Percentiles rank a stretch among this genome's conserved stretches.
phyloP scores from a whole-genome alignment of 768 basidiomycete genomes.

The Termitomyces titanicus region DNA sequence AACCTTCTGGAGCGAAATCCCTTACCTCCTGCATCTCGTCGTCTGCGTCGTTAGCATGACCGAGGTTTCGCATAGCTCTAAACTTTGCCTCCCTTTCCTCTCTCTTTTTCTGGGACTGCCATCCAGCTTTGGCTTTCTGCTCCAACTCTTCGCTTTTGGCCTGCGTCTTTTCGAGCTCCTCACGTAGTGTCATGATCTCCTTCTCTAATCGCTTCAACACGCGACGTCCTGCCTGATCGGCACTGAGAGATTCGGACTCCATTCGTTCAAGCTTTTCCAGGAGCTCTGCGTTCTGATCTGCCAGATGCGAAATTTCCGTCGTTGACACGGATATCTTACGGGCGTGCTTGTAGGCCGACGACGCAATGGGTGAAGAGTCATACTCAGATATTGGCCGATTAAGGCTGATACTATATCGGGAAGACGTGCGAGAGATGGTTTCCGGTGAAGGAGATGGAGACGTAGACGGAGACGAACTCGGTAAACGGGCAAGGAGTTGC shows the following conservation, averaged over 20 bases:
- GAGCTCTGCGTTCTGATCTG: constrained; percentile 84
- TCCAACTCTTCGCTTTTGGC: constrained; percentile 69
- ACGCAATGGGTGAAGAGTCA: constrained; percentile 13
- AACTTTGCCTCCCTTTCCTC: constrained; percentile 52
- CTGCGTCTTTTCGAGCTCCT: constrained; percentile 76
- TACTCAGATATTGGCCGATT: constrained; percentile 18
- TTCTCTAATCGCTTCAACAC: constrained; percentile 72
- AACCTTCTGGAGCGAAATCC: constrained; percentile 63
- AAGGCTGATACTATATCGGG: constrained; percentile 25
- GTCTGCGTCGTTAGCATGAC: constrained; percentile 25
- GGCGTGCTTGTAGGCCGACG: constrained; percentile 25
- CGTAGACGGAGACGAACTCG: constrained; percentile 41
- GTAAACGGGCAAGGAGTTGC: constrained; percentile 63
- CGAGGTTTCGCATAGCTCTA: constrained; percentile 44
- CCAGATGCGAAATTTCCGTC: constrained; percentile 63
- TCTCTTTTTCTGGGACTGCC: constrained; percentile 41
- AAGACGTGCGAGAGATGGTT: constrained; percentile 23
- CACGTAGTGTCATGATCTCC: constrained; percentile 71
- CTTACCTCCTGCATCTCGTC: constrained; percentile 29
- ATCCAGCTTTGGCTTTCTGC: constrained; percentile 51
- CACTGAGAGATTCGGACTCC: constrained; percentile 62
- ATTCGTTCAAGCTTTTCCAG: constrained; percentile 71
- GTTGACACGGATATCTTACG: constrained; percentile 64
- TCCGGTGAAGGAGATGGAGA: constrained; percentile 35
- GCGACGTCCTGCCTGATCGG: constrained; percentile 65